phyloP scores from a whole-genome alignment of 352 stramenopile genomes.

The Pythium dissotocum region DNA sequence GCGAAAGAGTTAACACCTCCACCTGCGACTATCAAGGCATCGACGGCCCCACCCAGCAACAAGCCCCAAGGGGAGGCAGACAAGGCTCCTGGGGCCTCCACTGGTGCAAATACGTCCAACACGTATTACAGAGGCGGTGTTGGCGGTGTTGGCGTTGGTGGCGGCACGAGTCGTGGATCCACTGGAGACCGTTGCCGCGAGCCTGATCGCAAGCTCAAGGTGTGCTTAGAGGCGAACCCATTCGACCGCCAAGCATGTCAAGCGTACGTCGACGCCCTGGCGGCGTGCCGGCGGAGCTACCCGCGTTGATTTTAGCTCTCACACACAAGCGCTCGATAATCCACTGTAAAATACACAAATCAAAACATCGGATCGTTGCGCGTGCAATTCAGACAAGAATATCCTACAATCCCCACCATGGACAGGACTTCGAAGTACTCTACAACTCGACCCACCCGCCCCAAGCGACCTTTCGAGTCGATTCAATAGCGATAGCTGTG shows the following conservation, averaged over 20 bases:
- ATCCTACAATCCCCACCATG: no score
- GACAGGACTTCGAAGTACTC: no score
- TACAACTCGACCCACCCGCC: no score
- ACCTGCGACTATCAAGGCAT: not conserved
- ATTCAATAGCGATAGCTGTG: no score
- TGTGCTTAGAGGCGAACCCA: not conserved
- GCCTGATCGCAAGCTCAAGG: not conserved
- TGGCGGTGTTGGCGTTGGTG: not conserved
- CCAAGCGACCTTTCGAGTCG: no score
- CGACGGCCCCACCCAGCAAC: not conserved
- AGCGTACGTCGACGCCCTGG: not conserved
- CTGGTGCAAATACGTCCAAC: not conserved
- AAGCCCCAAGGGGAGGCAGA: not conserved
- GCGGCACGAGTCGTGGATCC: not conserved
- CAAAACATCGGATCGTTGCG: no score
- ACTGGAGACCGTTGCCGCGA: not conserved
- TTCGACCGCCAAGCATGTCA: not conserved
- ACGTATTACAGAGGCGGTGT: not conserved
- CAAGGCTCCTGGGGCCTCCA: not conserved
- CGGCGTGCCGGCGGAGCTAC: not conserved
- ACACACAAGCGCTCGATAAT: no score
- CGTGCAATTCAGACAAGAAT: no score
- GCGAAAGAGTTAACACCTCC: not conserved
- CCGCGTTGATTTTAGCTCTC: not conserved
- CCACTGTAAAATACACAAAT: no score